These are phyloP conservation scores for Teunomyces panamensis DNA, from an alignment of 805 yeast genomes.

Conservation along the genomic window DNA sequence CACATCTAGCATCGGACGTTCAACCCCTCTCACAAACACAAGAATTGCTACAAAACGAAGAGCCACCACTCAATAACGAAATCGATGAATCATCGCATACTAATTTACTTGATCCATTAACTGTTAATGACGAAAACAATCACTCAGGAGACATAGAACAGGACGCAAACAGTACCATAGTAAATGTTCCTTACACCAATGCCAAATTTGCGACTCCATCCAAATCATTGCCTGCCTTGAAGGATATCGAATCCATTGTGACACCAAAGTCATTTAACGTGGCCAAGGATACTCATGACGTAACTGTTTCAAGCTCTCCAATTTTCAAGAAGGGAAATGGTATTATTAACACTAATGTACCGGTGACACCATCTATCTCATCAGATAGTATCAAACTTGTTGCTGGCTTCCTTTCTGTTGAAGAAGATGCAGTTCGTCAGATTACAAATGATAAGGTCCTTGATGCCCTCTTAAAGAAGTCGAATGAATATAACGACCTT, in stretches of 20 bases:
- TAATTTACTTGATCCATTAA: neutral
- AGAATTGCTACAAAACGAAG: neutral
- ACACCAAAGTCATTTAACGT: slow-evolving; percentile 42
- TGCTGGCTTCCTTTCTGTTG: slow-evolving; percentile 27
- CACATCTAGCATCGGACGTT: neutral
- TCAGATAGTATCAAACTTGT: slow-evolving; percentile 15
- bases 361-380: neutral
- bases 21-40: neutral
- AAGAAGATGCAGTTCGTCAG: slow-evolving; percentile 13
- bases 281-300: slow-evolving; percentile 31
- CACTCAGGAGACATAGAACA: neutral
- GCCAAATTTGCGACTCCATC: slow-evolving; percentile 36
- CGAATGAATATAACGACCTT: slow-evolving; percentile 27
- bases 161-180: slow-evolving; percentile 11
- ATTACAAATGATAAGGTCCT: slow-evolving; percentile 14
- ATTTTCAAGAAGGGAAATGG: slow-evolving; percentile 6
- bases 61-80: neutral
- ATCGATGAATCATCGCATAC: neutral
- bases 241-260: slow-evolving; percentile 39
- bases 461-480: slow-evolving; percentile 20
- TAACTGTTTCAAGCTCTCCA: slow-evolving; percentile 19
- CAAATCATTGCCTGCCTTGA: slow-evolving; percentile 40
- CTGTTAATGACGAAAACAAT: neutral
- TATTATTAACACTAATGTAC: neutral
- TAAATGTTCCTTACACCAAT: slow-evolving; percentile 6